Base-by-base conservation (phyloP, 345 rosid species). In the Iberis pinnata region DNA sequence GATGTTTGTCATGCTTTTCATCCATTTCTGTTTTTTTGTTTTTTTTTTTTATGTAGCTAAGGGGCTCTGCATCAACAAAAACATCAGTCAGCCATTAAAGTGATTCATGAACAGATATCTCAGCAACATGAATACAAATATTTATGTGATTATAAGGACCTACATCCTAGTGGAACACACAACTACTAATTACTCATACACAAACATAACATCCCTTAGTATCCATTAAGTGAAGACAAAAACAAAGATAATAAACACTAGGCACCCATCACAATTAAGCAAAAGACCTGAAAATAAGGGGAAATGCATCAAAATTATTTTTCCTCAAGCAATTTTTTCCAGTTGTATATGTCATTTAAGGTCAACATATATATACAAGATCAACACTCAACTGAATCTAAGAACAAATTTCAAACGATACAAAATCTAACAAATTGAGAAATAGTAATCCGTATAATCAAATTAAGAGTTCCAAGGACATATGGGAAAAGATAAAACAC, bases 21-120 rank as follows among this genome's bases (percentile, higher is more conserved):
- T 13, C 77, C 71, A 69, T 73, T 46, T 18, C 8, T 29, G 2
- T 26, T 53, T 24, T 62, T 32, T 32, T 48, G 32, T 0, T 18
- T 26, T 58, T 52, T 11, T 32, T 0, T 19, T 18, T 50, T 52
- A 9, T 32, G 53, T 52, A 47, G 63, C 24, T 41, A 49, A 20
- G 37, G 17, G 37, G 17, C 24, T 43, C 70, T 65, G 62, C 56
- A 64, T 31, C 42, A 48, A 38, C 24, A 39, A 39, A 45, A 44
- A 52, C 15, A 41, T 52, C n/a, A 5, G 14, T 51, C 43, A 60
- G 42, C 38, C 16, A 39, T 49, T 4, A 2, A 19, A 31, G 17
- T 38, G 64, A 36, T 53, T 36, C 31, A 46, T 4, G 36, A 40
- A 46, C 18, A 27, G 17, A 45, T 18, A 53, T 27, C 5, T 45